Evolutionary conservation across 2,329 filamentous ascomycete genomes (phyloP).

Genomic region (Phialophora tarda): DNA sequence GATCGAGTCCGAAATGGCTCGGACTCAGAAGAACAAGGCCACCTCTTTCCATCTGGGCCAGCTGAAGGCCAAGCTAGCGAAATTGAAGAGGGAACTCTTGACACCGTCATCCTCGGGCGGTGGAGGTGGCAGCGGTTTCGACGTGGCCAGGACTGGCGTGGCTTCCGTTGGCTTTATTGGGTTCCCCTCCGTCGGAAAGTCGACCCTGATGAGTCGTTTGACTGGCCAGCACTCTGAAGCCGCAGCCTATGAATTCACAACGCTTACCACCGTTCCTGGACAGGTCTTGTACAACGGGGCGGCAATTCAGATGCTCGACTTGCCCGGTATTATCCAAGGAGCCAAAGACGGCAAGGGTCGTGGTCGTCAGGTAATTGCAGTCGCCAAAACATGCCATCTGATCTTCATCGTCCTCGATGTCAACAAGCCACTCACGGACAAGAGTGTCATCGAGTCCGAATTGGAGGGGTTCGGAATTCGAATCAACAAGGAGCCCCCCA

Average conservation of each 20-base stretch:
- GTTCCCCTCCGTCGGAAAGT: slow-evolving; percentile 97
- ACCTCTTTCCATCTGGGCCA: slow-evolving; percentile 92
- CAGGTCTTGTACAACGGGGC: slow-evolving; percentile 97
- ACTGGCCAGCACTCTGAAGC: slow-evolving; percentile 97
- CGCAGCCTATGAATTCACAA: slow-evolving; percentile 98
- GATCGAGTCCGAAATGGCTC: slow-evolving; percentile 96
- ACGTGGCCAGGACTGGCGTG: slow-evolving; percentile 96
- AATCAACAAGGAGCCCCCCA: slow-evolving; percentile 95
- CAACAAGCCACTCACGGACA: slow-evolving; percentile 97
- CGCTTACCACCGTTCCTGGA: slow-evolving; percentile 93
- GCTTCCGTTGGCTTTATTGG: slow-evolving; percentile 97
- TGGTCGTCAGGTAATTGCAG: slow-evolving; percentile 97
- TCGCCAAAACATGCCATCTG: slow-evolving; percentile 97
- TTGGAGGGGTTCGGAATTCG: slow-evolving; percentile 96
- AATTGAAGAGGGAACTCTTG: slow-evolving; percentile 93
- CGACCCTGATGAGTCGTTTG: slow-evolving; percentile 91
- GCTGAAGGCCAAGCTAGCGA: slow-evolving; percentile 96
- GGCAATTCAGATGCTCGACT: slow-evolving; percentile 96
- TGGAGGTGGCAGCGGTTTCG: slow-evolving; percentile 87
- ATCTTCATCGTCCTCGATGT: slow-evolving; percentile 99
- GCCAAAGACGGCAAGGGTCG: slow-evolving; percentile 97
- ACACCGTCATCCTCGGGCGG: slow-evolving; percentile 80
- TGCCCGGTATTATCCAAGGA: slow-evolving; percentile 98
- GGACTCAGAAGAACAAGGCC: slow-evolving; percentile 96
- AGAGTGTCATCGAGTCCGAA: slow-evolving; percentile 92